Evolutionary conservation across 2,329 filamentous ascomycete species (phyloP).

Genomic region (Cladosporium sp.): DNA sequence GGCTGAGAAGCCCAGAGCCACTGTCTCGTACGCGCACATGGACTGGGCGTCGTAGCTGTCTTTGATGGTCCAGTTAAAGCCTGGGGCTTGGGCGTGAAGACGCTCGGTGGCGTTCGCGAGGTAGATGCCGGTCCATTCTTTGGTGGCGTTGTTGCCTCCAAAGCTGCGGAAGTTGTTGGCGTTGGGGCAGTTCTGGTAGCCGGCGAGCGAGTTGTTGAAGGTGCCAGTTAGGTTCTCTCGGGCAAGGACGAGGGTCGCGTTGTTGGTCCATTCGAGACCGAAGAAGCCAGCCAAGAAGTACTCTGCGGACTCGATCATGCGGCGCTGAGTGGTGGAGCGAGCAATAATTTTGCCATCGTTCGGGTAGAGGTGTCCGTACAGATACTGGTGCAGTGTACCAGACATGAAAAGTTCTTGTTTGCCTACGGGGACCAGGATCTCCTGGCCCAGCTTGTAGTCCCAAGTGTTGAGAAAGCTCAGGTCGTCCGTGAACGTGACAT

Average conservation of each 20-base stretch:
- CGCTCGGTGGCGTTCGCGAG: conserved; percentile 60
- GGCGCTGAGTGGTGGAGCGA: conserved; percentile 70
- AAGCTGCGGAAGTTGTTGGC: conserved; percentile 44
- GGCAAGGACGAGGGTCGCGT: conserved; percentile 52
- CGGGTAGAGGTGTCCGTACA: conserved; percentile 64
- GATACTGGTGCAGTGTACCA: conserved; percentile 67
- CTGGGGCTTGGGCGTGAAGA: conserved; percentile 43
- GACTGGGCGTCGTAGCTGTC: conserved; percentile 66
- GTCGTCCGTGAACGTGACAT: conserved; percentile 53
- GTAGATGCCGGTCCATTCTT: conserved; percentile 61
- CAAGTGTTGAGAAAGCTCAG: conserved; percentile 66
- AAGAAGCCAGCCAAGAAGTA: conserved; percentile 79
- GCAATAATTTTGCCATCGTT: conserved; percentile 70
- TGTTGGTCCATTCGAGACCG: conserved; percentile 65
- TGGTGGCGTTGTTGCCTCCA: conserved; percentile 51
- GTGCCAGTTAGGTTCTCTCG: conserved; percentile 51
- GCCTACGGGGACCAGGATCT: conserved; percentile 69
- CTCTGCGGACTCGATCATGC: conserved; percentile 73
- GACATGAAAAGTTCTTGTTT: conserved; percentile 64
- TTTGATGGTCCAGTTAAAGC: conserved; percentile 56
- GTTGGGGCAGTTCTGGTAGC: conserved; percentile 64
- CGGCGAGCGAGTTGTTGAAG: conserved; percentile 66
- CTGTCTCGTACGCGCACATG: conserved; percentile 73
- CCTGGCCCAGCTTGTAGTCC: conserved; percentile 64
- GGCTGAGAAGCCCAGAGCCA: conserved; percentile 69